A percentile compares a stretch with the other conserved stretches of the same genome.
These are phyloP conservation scores for Rhizoctonia solani DNA, from an alignment of 1,284 basidiomycete genomes.

Conservation along the genomic window DNA sequence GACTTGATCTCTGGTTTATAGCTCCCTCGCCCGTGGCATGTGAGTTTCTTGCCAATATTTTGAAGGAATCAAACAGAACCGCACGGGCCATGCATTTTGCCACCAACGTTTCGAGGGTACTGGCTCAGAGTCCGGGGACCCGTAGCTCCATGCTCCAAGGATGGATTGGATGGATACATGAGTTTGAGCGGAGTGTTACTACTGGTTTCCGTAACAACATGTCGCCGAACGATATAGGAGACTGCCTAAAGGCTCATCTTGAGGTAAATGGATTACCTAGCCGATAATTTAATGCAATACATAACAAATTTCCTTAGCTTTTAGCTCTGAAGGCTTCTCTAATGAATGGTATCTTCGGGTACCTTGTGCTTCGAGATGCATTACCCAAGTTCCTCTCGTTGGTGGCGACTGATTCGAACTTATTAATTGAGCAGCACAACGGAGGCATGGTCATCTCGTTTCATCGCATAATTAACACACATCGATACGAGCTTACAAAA, in stretches of 20 bases:
- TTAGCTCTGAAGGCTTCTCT: background rate
- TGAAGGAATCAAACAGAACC: background rate
- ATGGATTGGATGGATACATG: conserved; percentile 8
- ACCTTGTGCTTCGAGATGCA: background rate
- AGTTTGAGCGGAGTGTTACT: background rate
- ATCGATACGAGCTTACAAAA: conserved; percentile 6
- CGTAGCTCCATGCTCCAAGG: too few relatives aligned
- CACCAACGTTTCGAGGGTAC: background rate
- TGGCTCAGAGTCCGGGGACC: background rate
- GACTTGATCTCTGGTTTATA: background rate
- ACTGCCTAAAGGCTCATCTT: conserved; percentile 2
- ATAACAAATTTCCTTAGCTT: background rate
- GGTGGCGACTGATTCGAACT: background rate
- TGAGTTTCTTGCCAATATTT: background rate
- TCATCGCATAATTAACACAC: background rate
- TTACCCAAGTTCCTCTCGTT: conserved; percentile 4
- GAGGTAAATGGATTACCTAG: background rate
- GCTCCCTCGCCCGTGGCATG: background rate
- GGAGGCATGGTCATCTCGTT: background rate
- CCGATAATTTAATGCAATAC: background rate
- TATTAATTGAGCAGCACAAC: background rate
- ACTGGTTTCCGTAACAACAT: background rate
- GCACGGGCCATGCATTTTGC: conserved; percentile 6
- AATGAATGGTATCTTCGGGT: background rate
- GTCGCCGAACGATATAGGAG: background rate